Evolutionary conservation across 1,139 yeast genomes (phyloP).

Genomic region (Eremothecium coryli): DNA sequence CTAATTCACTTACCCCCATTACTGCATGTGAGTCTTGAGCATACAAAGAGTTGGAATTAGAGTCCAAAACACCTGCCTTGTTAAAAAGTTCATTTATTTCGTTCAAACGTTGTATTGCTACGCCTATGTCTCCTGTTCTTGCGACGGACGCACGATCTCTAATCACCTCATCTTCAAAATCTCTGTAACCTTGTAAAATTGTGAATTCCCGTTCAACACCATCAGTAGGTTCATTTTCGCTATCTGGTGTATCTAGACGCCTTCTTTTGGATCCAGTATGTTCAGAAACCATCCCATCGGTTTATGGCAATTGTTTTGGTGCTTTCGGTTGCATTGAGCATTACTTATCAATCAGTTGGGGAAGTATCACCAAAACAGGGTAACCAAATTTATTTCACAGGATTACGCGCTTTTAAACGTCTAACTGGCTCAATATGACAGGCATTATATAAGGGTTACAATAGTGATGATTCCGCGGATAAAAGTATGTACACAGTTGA

Average conservation of each 20-base stretch:
- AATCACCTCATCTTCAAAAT: conserved; percentile 29
- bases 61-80: conserved; percentile 23
- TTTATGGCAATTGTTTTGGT: too few relatives aligned
- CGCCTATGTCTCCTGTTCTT: conserved; percentile 36
- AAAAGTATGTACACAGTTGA: conserved; percentile 5
- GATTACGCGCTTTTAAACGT: too few relatives aligned
- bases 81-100: conserved; percentile 34
- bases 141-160: conserved; percentile 35
- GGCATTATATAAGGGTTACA: too few relatives aligned
- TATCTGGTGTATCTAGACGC: conserved; percentile 1
- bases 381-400: too few relatives aligned
- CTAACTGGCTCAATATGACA: too few relatives aligned
- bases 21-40: conserved; percentile 42
- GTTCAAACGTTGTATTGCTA: conserved; percentile 32
- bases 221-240: conserved; percentile 1
- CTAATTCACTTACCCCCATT: conserved; percentile 37
- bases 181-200: conserved; percentile 30
- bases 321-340: too few relatives aligned
- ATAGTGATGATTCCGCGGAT: conserved; percentile 6
- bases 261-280: conserved; percentile 1
- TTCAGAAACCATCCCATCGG: not conserved
- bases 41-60: conserved; percentile 33
- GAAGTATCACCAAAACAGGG: not conserved
- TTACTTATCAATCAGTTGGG: too few relatives aligned
- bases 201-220: conserved; percentile 21